Conservation (phyloP, 768 basidiomycete genomes). For the Russula dissimulans region DNA sequence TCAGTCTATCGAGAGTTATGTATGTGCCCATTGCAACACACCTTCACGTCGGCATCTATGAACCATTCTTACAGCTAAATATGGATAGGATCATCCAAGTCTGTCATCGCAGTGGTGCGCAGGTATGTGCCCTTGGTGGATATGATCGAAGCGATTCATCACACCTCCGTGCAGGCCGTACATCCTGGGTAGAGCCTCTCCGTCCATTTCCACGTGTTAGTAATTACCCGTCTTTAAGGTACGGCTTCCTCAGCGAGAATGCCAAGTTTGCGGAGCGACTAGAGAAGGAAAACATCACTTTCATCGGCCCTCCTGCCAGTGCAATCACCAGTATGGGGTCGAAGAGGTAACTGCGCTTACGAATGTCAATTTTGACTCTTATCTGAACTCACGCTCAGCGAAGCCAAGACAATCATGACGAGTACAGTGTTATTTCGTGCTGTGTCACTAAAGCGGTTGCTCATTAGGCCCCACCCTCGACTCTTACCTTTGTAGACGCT, state of each 20-base stretch:
- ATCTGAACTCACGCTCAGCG: constrained; percentile 34
- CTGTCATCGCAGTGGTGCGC: constrained; percentile 73
- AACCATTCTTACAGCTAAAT: constrained; percentile 43
- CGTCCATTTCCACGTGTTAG: not conserved
- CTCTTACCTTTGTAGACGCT: constrained; percentile 42
- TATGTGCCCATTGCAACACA: constrained; percentile 51
- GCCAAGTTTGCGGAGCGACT: constrained; percentile 69
- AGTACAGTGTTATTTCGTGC: constrained; percentile 32
- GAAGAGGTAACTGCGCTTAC: constrained; percentile 53
- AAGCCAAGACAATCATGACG: constrained; percentile 93
- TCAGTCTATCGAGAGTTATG: constrained; percentile 81
- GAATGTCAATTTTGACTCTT: not conserved
- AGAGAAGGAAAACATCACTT: constrained; percentile 71
- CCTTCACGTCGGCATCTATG: not conserved
- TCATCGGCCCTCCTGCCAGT: constrained; percentile 82
- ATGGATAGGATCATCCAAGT: constrained; percentile 86
- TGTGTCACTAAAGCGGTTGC: not conserved
- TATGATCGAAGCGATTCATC: not conserved
- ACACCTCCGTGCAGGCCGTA: constrained; percentile 49
- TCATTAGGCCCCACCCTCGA: not conserved
- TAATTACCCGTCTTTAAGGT: constrained; percentile 35
- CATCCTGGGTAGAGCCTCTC: constrained; percentile 66
- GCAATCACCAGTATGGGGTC: constrained; percentile 94
- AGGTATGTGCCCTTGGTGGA: constrained; percentile 39
- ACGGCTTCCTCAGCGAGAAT: constrained; percentile 91